These are phyloP conservation scores for Diaporthe sp. DNA, from an alignment of 2,329 filamentous ascomycete genomes.

Conservation along the genomic window DNA sequence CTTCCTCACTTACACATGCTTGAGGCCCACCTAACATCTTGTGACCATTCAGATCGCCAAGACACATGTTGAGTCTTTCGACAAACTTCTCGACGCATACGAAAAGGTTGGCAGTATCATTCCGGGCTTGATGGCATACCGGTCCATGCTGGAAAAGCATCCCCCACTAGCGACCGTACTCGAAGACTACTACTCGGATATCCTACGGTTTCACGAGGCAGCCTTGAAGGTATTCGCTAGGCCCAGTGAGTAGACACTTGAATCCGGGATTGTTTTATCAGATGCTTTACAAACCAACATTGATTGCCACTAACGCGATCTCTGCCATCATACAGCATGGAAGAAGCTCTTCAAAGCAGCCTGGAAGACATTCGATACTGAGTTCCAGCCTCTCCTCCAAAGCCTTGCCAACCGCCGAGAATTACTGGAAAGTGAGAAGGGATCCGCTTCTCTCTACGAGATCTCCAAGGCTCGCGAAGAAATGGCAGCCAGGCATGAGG, in stretches of 20 bases:
- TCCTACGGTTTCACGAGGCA: constrained; percentile 13
- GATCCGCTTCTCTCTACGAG: not conserved
- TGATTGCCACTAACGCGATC: not conserved
- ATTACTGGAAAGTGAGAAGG: constrained; percentile 9
- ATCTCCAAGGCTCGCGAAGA: not conserved
- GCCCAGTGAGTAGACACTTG: not conserved
- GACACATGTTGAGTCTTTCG: constrained; percentile 6
- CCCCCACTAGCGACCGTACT: not conserved
- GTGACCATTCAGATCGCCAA: not conserved
- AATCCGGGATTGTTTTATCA: not conserved
- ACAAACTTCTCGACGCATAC: constrained; percentile 23
- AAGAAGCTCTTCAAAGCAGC: not conserved
- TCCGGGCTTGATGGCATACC: not conserved
- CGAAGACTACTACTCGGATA: constrained; percentile 27
- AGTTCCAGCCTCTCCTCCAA: not conserved
- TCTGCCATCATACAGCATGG: not conserved
- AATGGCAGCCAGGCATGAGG: not conserved
- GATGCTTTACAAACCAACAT: not conserved
- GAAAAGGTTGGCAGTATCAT: not conserved
- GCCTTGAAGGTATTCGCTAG: not conserved
- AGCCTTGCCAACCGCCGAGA: not conserved
- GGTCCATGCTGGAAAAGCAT: constrained; percentile 1
- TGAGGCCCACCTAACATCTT: not conserved
- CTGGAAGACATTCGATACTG: constrained; percentile 24
- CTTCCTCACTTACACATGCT: not conserved